Evolutionary conservation across 148 eudicot species (phyloP), one percentile per base, ranked within the genome.

Genomic region (Cornus florida): DNA sequence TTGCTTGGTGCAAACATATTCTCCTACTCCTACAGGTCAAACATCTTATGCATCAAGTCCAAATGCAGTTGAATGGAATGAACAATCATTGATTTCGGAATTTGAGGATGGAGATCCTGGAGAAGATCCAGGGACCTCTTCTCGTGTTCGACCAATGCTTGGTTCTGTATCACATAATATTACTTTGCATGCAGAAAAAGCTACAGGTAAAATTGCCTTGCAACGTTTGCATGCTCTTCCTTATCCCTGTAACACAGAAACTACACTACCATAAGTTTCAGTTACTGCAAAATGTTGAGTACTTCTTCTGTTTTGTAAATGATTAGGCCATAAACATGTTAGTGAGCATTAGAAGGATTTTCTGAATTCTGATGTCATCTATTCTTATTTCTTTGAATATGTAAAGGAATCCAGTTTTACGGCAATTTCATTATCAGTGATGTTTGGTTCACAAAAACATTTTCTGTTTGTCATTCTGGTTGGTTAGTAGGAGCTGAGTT

Each of bases 81-180:
- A 24, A 41, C 78, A 24, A 67, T 4, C 22, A 11, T 41, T 75
- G 4, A 65, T 35, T 65, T 39, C 78, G 16, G 70, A 46, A 75
- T 64, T 75, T 66, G 70, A 75, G 77, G 77, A 65, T 24, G 69
- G 71, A 28, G 71, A 75, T 41, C 24, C 78, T 43, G 70, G 60
- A 41, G 69, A 66, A 66, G 71, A 75, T 65, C 78, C 78, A 65
- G 78, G 60, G 38, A 64, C 78, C 56, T 62, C 66, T 62, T 23
- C 78, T 66, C 59, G 65, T 65, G 39, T 56, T 66, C 78, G n/a
- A 66, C 11, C 69, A 64, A 19, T 75, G 14, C 22, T 22, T 39
- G 69, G 19, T 75, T 66, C 59, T 75, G 69, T 41, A 43, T 43
- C 77, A 62, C 32, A 38, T n/a, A 65, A 64, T 23, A 38, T 70